Percentiles rank a stretch among this genome's conserved stretches.
These are phyloP conservation scores for Achaetomium macrosporum DNA, from an alignment of 2,329 filamentous ascomycete species.

Conservation along the genomic window DNA sequence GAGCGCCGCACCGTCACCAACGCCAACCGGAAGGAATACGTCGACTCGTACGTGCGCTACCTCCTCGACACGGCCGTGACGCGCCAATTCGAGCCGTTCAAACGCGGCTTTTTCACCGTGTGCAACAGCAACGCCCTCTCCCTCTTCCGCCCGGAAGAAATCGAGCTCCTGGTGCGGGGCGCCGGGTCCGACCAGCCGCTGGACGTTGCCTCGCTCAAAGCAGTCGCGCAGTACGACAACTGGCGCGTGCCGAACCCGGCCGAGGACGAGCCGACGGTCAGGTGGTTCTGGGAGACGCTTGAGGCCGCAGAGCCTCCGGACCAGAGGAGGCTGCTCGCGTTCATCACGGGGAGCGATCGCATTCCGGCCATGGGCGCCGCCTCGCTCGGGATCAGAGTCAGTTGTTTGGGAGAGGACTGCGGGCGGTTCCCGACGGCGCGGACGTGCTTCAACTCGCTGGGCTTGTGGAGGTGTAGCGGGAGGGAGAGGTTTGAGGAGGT, in stretches of 20 bases:
- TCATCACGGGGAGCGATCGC: constrained; percentile 85
- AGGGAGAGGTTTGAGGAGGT: constrained; percentile 6
- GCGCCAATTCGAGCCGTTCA: constrained; percentile 88
- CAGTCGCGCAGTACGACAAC: constrained; percentile 75
- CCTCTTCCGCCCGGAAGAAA: constrained; percentile 84
- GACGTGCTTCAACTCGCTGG: constrained; percentile 83
- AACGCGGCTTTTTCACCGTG: constrained; percentile 87
- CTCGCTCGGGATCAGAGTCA: constrained; percentile 69
- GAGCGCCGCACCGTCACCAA: constrained; percentile 76
- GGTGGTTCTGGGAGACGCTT: constrained; percentile 89
- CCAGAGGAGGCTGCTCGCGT: constrained; percentile 74
- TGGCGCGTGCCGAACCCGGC: constrained; percentile 54
- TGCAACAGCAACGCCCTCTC: constrained; percentile 83
- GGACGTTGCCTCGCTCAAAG: constrained; percentile 68
- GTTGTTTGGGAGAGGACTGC: constrained; percentile 68
- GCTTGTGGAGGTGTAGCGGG: background rate
- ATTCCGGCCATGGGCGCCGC: constrained; percentile 84
- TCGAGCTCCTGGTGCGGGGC: constrained; percentile 79
- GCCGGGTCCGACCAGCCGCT: constrained; percentile 81
- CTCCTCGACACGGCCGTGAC: constrained; percentile 71
- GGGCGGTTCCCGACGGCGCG: constrained; percentile 75
- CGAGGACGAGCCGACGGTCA: constrained; percentile 59
- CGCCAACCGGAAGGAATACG: constrained; percentile 75
- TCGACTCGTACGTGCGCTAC: constrained; percentile 76
- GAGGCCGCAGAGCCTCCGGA: constrained; percentile 56